Percentiles rank a stretch among this genome's conserved stretches.
These are phyloP conservation scores for Claviceps cyperi DNA, from an alignment of 2,329 filamentous ascomycete species.

Conservation along the genomic window DNA sequence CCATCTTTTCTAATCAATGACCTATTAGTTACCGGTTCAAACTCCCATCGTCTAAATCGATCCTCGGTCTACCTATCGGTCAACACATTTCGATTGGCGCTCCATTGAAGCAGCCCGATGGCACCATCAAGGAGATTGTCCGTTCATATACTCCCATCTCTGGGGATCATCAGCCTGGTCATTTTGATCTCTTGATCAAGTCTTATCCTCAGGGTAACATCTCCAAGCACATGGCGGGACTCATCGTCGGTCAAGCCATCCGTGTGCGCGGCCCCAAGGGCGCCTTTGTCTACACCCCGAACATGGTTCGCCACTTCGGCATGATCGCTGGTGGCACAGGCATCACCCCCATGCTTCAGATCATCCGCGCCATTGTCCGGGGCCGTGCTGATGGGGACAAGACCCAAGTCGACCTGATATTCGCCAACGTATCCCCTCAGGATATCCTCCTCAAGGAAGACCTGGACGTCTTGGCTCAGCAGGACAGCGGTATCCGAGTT, in stretches of 20 bases:
- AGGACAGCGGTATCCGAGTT: slow-evolving; percentile 71
- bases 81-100: slow-evolving; percentile 97
- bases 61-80: slow-evolving; percentile 92
- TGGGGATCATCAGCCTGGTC: slow-evolving; percentile 75
- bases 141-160: slow-evolving; percentile 89
- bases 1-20: background rate
- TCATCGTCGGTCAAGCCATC: slow-evolving; percentile 75
- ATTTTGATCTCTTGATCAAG: slow-evolving; percentile 96
- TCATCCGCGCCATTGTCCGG: slow-evolving; percentile 79
- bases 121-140: slow-evolving; percentile 67
- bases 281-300: slow-evolving; percentile 92
- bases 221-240: slow-evolving; percentile 75
- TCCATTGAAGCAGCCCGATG: slow-evolving; percentile 50
- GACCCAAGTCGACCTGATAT: slow-evolving; percentile 88
- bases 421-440: slow-evolving; percentile 85
- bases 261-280: slow-evolving; percentile 90
- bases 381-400: slow-evolving; percentile 65
- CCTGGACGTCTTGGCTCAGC: slow-evolving; percentile 60
- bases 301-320: slow-evolving; percentile 91
- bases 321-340: slow-evolving; percentile 98
- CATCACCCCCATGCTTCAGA: slow-evolving; percentile 96
- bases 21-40: slow-evolving; percentile 75
- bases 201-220: slow-evolving; percentile 97
- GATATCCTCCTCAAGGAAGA: slow-evolving; percentile 92
- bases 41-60: slow-evolving; percentile 60